Evolutionary conservation across 2,329 filamentous ascomycete genomes (phyloP), one percentile per base, ranked within the genome.

Genomic region (Dothidotthia symphoricarpi): DNA sequence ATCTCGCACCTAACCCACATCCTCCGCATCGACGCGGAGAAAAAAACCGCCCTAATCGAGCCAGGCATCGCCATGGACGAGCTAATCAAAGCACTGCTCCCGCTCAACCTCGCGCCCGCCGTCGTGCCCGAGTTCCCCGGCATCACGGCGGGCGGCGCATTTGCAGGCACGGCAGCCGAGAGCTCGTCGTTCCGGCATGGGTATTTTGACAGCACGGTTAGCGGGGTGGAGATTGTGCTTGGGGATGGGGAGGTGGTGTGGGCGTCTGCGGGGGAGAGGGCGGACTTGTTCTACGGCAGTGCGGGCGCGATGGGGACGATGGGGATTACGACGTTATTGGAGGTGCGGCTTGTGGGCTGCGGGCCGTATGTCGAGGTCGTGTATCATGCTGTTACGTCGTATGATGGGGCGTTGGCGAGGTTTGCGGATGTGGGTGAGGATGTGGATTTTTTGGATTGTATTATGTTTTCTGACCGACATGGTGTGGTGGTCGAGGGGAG

Each of bases 101-200:
- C 66, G 6, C 53, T 77, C 30, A 74, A 75, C 0, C 66, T 85
- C 0, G 64, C 85, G 1, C 31, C 39, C 85, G 1, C 31, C 32
- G 79, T 85, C 0, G 79, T 85, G 3, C 82, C 83, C 74, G 81
- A 84, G 46, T 85, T 42, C 78, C 81, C 0, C 75, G 78, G 78
- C 0, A 84, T 83, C 43, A 85, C 82, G 0, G 76, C 75, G 0
- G 81, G 81, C 6, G 81, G 81, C 1, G 79, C 76, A 0, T 84
- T 80, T 53, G 72, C 78, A 0, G 81, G 81, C 3, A 82, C 80
- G 0, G 76, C 77, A 0, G 81, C 78, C 1, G 81, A 85, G 55
- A 83, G 78, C 57, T 78, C 73, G 34, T 81, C 76, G 0, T 85
- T 83, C 57, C 73, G 73, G 7, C 71, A 82, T 53, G 81, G 82